Percentiles rank a stretch among this genome's conserved stretches.
Conservation (phyloP, 805 yeast species). For the Candida dajiaensis region DNA sequence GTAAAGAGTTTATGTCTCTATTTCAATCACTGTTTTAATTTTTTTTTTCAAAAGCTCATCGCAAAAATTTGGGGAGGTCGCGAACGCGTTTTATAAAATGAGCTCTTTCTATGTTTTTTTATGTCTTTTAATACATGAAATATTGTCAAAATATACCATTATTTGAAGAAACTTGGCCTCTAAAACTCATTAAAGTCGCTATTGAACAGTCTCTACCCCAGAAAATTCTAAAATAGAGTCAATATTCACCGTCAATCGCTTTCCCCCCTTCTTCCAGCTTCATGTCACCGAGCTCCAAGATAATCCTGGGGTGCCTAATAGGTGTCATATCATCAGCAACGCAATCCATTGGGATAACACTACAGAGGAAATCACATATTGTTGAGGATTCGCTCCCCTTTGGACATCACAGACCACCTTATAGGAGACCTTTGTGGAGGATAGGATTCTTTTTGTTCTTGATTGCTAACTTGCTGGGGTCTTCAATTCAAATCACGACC, state of each 20-base stretch:
- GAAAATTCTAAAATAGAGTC: neutral
- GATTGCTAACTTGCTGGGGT: conserved; percentile 70
- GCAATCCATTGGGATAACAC: conserved; percentile 76
- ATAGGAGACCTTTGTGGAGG: conserved; percentile 61
- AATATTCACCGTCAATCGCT: neutral
- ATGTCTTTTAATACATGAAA: too few relatives aligned
- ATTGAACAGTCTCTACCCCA: neutral
- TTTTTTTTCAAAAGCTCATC: neutral
- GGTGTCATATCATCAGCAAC: conserved; percentile 73
- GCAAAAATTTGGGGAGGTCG: neutral
- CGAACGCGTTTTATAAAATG: neutral
- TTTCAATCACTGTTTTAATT: neutral
- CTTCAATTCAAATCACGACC: conserved; percentile 77
- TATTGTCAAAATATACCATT: too few relatives aligned
- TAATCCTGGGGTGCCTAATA: conserved; percentile 56
- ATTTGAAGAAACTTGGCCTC: too few relatives aligned
- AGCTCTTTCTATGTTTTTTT: too few relatives aligned
- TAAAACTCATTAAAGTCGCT: too few relatives aligned
- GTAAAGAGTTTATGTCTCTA: neutral
- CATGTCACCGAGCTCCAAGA: conserved; percentile 14
- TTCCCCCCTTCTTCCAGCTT: neutral
- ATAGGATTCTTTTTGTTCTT: conserved; percentile 68
- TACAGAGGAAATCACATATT: conserved; percentile 75
- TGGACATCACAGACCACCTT: conserved; percentile 27
- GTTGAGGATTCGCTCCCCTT: conserved; percentile 27